phyloP scores from a whole-genome alignment of 2,329 filamentous ascomycete genomes.

The Cordyceps javanica region DNA sequence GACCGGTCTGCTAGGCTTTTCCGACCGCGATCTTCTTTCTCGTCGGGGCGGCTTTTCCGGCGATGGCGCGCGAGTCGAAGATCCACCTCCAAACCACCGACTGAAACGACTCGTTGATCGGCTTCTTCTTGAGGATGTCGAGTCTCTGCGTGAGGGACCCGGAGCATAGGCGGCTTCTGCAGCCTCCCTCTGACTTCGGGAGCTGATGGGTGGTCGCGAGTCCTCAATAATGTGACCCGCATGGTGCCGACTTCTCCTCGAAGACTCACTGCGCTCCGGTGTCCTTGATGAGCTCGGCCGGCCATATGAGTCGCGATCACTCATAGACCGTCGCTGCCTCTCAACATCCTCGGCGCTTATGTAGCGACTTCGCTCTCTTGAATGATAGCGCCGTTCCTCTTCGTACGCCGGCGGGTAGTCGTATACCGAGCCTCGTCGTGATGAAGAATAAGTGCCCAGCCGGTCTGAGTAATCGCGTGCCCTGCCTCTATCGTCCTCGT shows the following conservation, averaged over 20 bases:
- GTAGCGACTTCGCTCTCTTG: not conserved
- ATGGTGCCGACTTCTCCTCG: conserved; percentile 22
- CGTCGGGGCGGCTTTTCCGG: conserved; percentile 18
- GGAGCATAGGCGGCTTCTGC: not conserved
- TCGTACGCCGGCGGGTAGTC: not conserved
- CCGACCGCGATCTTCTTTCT: conserved; percentile 10
- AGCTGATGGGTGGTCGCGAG: conserved; percentile 29
- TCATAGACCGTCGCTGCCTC: conserved; percentile 20
- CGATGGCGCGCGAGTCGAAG: conserved; percentile 21
- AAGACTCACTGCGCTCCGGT: conserved; percentile 24
- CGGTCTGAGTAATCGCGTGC: conserved; percentile 1
- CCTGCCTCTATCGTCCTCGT: conserved; percentile 5
- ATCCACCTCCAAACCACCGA: conserved; percentile 21
- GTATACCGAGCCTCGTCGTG: conserved; percentile 8
- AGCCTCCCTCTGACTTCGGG: conserved; percentile 16
- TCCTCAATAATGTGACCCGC: conserved; percentile 26
- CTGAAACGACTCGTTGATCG: conserved; percentile 21
- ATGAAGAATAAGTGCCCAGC: not conserved
- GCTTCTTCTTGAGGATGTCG: conserved; percentile 16
- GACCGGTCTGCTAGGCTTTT: conserved; percentile 32
- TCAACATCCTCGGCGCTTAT: conserved; percentile 19
- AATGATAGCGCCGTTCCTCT: conserved; percentile 2
- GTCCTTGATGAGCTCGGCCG: conserved; percentile 23
- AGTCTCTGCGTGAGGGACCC: conserved; percentile 3
- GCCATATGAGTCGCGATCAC: conserved; percentile 23